Percentiles rank a stretch among this genome's conserved stretches.
Conservation (phyloP, 1,284 basidiomycete species). For the Prillingera fragicola region DNA sequence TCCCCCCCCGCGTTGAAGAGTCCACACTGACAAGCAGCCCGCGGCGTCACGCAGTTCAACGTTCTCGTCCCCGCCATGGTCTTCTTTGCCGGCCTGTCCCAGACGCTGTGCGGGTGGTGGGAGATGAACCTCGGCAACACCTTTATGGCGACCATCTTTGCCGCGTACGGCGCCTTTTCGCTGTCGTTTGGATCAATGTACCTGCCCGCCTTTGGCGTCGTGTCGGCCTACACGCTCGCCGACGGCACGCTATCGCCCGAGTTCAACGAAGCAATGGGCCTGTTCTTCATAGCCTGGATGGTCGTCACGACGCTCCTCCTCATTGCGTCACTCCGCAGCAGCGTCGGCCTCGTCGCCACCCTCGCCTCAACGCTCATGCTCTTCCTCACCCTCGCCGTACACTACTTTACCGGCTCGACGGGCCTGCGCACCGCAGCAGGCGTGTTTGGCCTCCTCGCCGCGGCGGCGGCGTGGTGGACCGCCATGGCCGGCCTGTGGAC, state of each 20-base stretch:
- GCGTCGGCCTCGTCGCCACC: neutral
- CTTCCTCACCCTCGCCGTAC: neutral
- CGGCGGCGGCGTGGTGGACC: neutral
- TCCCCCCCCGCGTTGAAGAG: neutral
- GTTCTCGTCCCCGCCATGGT: no score
- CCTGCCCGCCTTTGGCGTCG: neutral
- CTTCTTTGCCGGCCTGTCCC: neutral
- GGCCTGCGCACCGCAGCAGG: neutral
- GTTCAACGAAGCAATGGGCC: neutral
- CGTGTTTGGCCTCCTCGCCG: neutral
- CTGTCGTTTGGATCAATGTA: neutral
- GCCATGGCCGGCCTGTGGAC: conserved; percentile 18
- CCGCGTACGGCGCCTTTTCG: conserved; percentile 1
- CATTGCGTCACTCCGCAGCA: neutral
- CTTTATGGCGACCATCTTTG: conserved; percentile 4
- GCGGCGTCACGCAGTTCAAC: neutral
- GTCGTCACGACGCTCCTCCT: neutral
- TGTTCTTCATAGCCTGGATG: neutral
- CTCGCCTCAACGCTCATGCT: neutral
- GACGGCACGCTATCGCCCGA: neutral
- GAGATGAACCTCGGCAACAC: conserved; percentile 6
- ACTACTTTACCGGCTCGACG: neutral
- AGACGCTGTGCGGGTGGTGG: conserved; percentile 4
- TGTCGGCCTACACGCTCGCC: neutral
- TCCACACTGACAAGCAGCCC: neutral